These are phyloP conservation scores for Mycena venus DNA, from an alignment of 768 basidiomycete species.

Conservation along the genomic window DNA sequence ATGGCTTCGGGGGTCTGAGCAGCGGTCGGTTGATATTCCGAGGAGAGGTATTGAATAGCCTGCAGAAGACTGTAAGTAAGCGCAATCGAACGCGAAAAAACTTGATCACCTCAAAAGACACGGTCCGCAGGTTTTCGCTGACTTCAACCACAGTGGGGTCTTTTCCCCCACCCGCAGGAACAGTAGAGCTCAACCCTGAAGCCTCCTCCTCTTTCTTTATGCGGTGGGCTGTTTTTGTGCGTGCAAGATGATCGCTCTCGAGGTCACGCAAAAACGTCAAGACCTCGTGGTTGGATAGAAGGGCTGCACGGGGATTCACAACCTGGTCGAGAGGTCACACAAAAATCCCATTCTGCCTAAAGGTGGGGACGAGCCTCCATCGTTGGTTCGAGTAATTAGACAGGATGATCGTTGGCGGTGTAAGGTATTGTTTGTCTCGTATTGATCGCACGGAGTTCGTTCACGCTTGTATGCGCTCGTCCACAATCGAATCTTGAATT, in stretches of 20 bases:
- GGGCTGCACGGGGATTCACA: slow-evolving; percentile 77
- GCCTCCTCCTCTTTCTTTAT: slow-evolving; percentile 85
- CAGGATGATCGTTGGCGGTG: neutral
- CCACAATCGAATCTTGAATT: too few relatives aligned
- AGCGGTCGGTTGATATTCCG: slow-evolving; percentile 77
- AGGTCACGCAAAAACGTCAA: slow-evolving; percentile 81
- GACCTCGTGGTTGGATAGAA: slow-evolving; percentile 92
- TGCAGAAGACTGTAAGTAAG: slow-evolving; percentile 44
- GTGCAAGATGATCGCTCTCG: slow-evolving; percentile 78
- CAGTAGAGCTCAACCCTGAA: slow-evolving; percentile 45
- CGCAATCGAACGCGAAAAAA: neutral
- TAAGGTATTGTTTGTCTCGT: neutral
- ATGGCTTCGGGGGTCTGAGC: slow-evolving; percentile 78
- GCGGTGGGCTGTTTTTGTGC: slow-evolving; percentile 77
- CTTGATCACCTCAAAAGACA: slow-evolving; percentile 82
- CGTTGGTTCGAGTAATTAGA: slow-evolving; percentile 3
- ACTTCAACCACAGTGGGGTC: slow-evolving; percentile 65
- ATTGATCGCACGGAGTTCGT: too few relatives aligned
- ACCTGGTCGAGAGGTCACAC: slow-evolving; percentile 60
- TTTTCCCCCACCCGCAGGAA: slow-evolving; percentile 40
- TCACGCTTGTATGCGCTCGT: too few relatives aligned
- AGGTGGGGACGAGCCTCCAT: slow-evolving; percentile 33
- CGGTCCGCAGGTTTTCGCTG: slow-evolving; percentile 85
- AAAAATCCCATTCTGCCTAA: neutral
- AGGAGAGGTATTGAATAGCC: slow-evolving; percentile 89